phyloP scores from a whole-genome alignment of 352 stramenopile species.

The Thraustochytrium striatum region DNA sequence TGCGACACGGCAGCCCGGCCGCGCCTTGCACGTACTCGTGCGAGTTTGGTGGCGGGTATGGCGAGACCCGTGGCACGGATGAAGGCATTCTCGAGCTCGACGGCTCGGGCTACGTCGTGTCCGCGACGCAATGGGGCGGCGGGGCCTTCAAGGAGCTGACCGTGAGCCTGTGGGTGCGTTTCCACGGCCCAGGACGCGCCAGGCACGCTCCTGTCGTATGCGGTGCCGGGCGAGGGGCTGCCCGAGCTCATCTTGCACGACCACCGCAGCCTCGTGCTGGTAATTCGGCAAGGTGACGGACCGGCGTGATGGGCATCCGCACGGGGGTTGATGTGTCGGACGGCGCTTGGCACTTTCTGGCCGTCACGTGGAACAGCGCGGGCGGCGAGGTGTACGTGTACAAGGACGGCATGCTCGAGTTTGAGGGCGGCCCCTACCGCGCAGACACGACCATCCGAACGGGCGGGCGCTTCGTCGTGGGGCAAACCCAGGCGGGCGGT shows the following conservation, averaged over 20 bases:
- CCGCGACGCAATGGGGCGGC: neutral
- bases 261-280: neutral
- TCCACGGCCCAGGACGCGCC: neutral
- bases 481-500: neutral
- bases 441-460: neutral
- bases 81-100: conserved; percentile 11
- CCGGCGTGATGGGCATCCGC: neutral
- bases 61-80: neutral
- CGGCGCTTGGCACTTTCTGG: conserved; percentile 15
- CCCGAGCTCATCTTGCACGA: neutral
- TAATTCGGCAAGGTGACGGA: neutral
- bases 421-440: neutral
- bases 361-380: neutral
- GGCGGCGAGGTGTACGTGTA: conserved; percentile 21
- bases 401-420: neutral
- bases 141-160: neutral
- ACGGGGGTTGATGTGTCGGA: conserved; percentile 1
- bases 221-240: neutral
- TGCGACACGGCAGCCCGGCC: conserved; percentile 4
- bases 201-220: neutral
- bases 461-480: neutral
- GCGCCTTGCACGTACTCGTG: conserved; percentile 24
- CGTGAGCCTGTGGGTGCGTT: neutral
- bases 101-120: neutral
- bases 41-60: conserved; percentile 3